These are phyloP conservation scores for Mitragyna speciosa DNA, from an alignment of 257 asterid species.

Conservation along the genomic window DNA sequence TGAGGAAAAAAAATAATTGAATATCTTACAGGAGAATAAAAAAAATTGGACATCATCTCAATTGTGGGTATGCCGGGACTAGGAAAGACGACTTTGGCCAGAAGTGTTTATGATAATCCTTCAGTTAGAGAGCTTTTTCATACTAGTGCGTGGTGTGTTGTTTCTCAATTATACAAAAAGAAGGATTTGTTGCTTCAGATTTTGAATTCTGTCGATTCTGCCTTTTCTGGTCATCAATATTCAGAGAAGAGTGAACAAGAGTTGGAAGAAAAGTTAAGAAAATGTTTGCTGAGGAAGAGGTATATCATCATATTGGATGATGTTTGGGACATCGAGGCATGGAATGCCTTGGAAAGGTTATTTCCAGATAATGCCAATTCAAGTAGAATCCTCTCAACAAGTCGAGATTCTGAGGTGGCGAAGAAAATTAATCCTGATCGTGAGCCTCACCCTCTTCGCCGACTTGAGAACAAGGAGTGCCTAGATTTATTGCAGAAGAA, in stretches of 20 bases:
- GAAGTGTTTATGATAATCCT: conserved; percentile 2
- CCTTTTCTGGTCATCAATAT: background rate
- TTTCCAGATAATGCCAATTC: conserved; percentile 8
- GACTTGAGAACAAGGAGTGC: background rate
- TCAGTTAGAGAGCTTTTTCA: background rate
- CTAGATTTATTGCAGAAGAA: background rate
- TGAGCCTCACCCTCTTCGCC: background rate
- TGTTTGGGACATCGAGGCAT: conserved; percentile 19
- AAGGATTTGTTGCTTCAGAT: conserved; percentile 16
- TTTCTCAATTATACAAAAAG: conserved; percentile 6
- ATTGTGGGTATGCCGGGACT: conserved; percentile 22
- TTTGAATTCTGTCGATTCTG: background rate
- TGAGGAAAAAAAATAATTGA: background rate
- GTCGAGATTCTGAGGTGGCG: background rate
- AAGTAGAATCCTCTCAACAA: conserved; percentile 17
- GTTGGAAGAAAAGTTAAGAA: background rate
- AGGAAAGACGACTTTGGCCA: conserved; percentile 21
- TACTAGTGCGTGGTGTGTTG: conserved; percentile 7
- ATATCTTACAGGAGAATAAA: background rate
- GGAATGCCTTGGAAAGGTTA: conserved; percentile 10
- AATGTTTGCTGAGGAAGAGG: background rate
- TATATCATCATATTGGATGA: conserved; percentile 23
- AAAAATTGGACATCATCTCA: conserved; percentile 7
- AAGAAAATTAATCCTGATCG: background rate
- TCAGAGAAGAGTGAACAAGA: background rate